Evolutionary conservation across 148 eudicot species (phyloP).

Genomic region (Rheum nobile): DNA sequence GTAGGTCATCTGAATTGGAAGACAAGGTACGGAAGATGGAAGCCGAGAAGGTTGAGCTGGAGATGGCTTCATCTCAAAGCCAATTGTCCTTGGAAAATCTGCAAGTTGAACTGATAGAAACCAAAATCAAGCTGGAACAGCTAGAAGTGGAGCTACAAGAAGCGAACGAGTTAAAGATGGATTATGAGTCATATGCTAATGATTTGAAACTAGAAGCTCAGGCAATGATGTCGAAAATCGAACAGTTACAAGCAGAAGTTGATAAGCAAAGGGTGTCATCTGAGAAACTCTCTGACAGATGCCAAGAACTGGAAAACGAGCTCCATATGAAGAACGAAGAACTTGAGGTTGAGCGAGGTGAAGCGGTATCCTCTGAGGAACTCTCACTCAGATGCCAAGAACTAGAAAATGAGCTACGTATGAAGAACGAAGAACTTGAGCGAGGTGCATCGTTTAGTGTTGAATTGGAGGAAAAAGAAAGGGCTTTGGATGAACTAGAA

Average conservation of each 20-base stretch:
- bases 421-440: slow-evolving; percentile 31
- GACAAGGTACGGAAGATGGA: slow-evolving; percentile 27
- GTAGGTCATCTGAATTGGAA: slow-evolving; percentile 24
- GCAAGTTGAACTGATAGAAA: slow-evolving; percentile 23
- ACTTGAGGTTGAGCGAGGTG: slow-evolving; percentile 25
- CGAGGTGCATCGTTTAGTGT: too few species aligned
- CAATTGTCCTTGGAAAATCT: slow-evolving; percentile 21
- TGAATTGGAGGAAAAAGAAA: slow-evolving; percentile 20
- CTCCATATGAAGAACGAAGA: slow-evolving; percentile 30
- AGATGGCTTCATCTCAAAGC: slow-evolving; percentile 23
- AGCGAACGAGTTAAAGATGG: slow-evolving; percentile 36
- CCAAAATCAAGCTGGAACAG: slow-evolving; percentile 34
- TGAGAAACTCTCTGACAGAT: slow-evolving; percentile 27
- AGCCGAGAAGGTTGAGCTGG: slow-evolving; percentile 35
- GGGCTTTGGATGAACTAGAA: slow-evolving; percentile 6
- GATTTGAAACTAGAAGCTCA: slow-evolving; percentile 39
- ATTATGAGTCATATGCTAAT: slow-evolving; percentile 26
- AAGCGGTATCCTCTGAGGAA: slow-evolving; percentile 24
- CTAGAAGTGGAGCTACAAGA: slow-evolving; percentile 38
- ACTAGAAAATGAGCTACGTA: slow-evolving; percentile 38
- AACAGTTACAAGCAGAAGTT: slow-evolving; percentile 30
- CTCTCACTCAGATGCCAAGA: slow-evolving; percentile 27
- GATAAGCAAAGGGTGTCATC: slow-evolving; percentile 38
- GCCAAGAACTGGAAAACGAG: slow-evolving; percentile 43
- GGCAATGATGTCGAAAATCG: slow-evolving; percentile 33